Percentiles rank a stretch among this genome's conserved stretches.
These are phyloP conservation scores for Chalaropsis thielavioides DNA, from an alignment of 2,329 filamentous ascomycete species.

Conservation along the genomic window DNA sequence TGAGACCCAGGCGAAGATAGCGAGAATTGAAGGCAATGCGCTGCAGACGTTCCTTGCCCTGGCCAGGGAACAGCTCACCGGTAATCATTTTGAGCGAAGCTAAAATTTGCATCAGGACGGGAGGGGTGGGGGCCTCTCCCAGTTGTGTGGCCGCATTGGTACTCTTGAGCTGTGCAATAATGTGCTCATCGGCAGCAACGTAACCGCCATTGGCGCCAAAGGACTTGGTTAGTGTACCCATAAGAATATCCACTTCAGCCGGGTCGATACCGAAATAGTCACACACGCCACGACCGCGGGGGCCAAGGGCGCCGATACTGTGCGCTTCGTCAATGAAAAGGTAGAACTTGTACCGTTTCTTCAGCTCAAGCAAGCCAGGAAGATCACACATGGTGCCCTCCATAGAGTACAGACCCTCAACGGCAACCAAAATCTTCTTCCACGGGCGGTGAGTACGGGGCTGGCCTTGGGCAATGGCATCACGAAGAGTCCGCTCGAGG, in stretches of 20 bases:
- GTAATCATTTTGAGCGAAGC: constrained; percentile 76
- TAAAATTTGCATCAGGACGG: constrained; percentile 81
- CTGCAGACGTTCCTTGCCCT: constrained; percentile 90
- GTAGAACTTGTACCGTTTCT: constrained; percentile 93
- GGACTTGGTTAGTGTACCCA: constrained; percentile 96
- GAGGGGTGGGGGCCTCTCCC: constrained; percentile 76
- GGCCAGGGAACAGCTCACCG: constrained; percentile 73
- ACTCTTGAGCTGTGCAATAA: constrained; percentile 80
- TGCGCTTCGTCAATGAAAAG: constrained; percentile 95
- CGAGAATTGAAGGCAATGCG: constrained; percentile 96
- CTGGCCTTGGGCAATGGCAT: constrained; percentile 90
- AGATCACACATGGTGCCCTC: constrained; percentile 97
- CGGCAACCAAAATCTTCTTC: constrained; percentile 96
- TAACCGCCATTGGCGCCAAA: constrained; percentile 98
- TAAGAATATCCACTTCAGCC: constrained; percentile 78
- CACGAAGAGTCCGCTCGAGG: constrained; percentile 71
- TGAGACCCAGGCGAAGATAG: constrained; percentile 92
- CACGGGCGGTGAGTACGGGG: constrained; percentile 96
- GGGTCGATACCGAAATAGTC: constrained; percentile 93
- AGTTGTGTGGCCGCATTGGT: constrained; percentile 77
- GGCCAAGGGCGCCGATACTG: constrained; percentile 84
- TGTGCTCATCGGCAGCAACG: constrained; percentile 71
- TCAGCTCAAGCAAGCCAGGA: constrained; percentile 73
- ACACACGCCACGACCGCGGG: constrained; percentile 79
- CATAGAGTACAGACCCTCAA: constrained; percentile 98